Conservation (phyloP, 345 rosid genomes). For the Turnera subulata region DNA sequence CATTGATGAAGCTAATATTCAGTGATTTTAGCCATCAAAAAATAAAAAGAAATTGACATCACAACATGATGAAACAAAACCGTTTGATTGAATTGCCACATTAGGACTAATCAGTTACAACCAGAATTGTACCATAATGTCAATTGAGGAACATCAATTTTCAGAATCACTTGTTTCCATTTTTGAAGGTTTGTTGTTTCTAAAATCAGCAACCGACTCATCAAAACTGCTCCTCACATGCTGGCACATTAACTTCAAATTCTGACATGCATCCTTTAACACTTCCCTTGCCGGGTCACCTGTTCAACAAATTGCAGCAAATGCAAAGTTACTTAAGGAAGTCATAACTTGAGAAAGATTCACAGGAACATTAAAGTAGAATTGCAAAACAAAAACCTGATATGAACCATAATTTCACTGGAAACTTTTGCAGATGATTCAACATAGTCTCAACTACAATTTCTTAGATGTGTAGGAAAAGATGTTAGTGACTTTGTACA, state of each 20-base stretch:
- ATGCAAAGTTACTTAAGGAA: background rate
- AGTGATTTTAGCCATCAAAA: too few relatives aligned
- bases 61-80: too few relatives aligned
- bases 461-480: too few relatives aligned
- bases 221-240: constrained; percentile 70
- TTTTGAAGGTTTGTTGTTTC: constrained; percentile 8
- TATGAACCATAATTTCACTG: background rate
- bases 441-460: too few relatives aligned
- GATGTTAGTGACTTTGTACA: too few relatives aligned
- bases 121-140: background rate
- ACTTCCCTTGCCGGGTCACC: constrained; percentile 87
- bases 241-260: constrained; percentile 69
- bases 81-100: background rate
- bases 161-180: constrained; percentile 13
- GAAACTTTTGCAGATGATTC: background rate
- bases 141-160: background rate
- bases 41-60: too few relatives aligned
- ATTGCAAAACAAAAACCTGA: background rate
- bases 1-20: too few relatives aligned
- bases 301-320: constrained; percentile 18
- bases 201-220: constrained; percentile 41
- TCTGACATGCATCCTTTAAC: constrained; percentile 74
- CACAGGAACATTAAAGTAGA: background rate
- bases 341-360: background rate
- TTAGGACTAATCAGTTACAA: background rate